Conservation (phyloP, 306 rosid genomes). For the Rosa persica region DNA sequence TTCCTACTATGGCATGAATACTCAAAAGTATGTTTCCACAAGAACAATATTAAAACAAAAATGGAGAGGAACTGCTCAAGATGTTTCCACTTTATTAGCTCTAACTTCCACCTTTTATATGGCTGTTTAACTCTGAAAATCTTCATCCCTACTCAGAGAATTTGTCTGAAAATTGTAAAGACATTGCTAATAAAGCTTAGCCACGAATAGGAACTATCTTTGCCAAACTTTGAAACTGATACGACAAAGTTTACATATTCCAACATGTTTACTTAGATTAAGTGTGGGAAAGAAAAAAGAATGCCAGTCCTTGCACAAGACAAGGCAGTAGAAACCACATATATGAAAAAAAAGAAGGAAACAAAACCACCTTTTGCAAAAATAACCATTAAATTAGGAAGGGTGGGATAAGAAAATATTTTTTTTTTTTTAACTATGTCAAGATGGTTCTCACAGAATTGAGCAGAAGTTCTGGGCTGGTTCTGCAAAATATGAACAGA, state of each 20-base stretch:
- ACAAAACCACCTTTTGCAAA: neutral
- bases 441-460: conserved; percentile 68
- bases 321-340: neutral
- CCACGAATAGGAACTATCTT: neutral
- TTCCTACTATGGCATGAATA: neutral
- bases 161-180: neutral
- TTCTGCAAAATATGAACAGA: conserved; percentile 59
- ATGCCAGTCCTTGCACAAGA: no score
- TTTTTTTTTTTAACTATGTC: conserved; percentile 2
- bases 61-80: neutral
- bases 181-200: neutral
- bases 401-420: neutral
- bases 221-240: neutral
- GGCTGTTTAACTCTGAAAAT: neutral
- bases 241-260: neutral
- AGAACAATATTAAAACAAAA: neutral
- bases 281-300: no score
- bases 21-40: neutral
- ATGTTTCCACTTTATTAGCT: neutral
- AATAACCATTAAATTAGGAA: neutral
- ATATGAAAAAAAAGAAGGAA: neutral
- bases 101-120: neutral
- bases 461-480: conserved; percentile 83
- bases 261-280: no score
- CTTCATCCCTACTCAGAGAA: no score